Conservation (phyloP, 441 rosid genomes). For the Arabidopsis lyrata region DNA sequence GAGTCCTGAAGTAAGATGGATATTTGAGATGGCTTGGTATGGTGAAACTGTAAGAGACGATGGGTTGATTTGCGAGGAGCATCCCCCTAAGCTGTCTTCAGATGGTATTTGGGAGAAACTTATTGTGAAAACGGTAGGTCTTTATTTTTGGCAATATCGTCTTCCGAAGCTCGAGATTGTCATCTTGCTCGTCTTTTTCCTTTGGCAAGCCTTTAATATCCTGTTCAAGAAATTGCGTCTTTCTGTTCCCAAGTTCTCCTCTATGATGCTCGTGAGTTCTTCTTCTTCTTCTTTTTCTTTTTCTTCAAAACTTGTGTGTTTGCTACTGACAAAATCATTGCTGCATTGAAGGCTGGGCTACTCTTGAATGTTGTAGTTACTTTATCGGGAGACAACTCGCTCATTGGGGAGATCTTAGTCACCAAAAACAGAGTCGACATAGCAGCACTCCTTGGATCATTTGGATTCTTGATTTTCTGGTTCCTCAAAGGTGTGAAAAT, state of each 20-base stretch:
- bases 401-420: conserved; percentile 6
- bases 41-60: conserved; percentile 25
- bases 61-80: conserved; percentile 35
- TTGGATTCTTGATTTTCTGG: conserved; percentile 55
- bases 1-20: background rate
- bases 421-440: conserved; percentile 28
- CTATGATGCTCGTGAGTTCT: conserved; percentile 52
- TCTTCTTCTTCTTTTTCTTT: background rate
- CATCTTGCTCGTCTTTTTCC: conserved; percentile 29
- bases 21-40: conserved; percentile 22
- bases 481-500: conserved; percentile 64
- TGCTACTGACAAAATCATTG: background rate
- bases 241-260: conserved; percentile 41
- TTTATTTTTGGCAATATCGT: conserved; percentile 40
- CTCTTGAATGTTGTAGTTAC: conserved; percentile 27
- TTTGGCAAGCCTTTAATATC: conserved; percentile 42
- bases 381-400: background rate
- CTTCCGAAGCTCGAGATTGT: conserved; percentile 41
- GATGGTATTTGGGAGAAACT: conserved; percentile 45
- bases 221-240: conserved; percentile 44
- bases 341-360: conserved; percentile 37
- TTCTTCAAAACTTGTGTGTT: background rate
- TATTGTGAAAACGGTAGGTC: background rate
- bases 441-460: conserved; percentile 45
- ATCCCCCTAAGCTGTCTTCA: conserved; percentile 46